A percentile compares a stretch with the other conserved stretches of the same genome.
These are phyloP conservation scores for Cystoisospora suis DNA, from an alignment of 169 alveolate genomes.

Conservation along the genomic window DNA sequence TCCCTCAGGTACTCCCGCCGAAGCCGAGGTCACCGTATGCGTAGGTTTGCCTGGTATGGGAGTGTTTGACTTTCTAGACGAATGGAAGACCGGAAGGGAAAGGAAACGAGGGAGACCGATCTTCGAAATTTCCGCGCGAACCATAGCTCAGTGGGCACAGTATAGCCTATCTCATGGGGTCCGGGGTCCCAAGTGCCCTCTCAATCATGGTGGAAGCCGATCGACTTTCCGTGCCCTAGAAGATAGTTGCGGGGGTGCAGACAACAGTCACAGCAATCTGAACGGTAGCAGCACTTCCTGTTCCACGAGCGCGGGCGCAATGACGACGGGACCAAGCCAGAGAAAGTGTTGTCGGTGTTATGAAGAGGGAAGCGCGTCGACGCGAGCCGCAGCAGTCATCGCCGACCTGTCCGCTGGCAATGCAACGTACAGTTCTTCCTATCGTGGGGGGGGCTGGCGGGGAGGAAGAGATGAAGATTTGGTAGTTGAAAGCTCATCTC, in stretches of 20 bases:
- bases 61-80: neutral
- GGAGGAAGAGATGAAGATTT: neutral
- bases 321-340: too few species aligned
- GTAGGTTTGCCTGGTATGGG: conserved; percentile 25
- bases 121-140: conserved; percentile 1
- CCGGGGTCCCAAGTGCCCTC: neutral
- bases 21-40: conserved; percentile 14
- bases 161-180: neutral
- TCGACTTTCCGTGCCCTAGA: neutral
- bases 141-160: neutral
- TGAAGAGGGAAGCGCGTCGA: too few species aligned
- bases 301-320: too few species aligned
- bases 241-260: neutral
- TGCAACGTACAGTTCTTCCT: too few species aligned
- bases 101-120: neutral
- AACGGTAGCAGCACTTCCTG: neutral
- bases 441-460: conserved; percentile 27
- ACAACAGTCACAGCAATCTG: neutral
- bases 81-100: conserved; percentile 10
- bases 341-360: too few species aligned
- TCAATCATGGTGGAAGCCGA: conserved; percentile 9
- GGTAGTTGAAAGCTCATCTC: neutral
- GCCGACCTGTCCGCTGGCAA: too few species aligned
- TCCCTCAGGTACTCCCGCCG: neutral
- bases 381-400: too few species aligned